A percentile compares a stretch with the other conserved stretches of the same genome.
Conservation (phyloP, 805 yeast species). For the Jamesozyma piceae region DNA sequence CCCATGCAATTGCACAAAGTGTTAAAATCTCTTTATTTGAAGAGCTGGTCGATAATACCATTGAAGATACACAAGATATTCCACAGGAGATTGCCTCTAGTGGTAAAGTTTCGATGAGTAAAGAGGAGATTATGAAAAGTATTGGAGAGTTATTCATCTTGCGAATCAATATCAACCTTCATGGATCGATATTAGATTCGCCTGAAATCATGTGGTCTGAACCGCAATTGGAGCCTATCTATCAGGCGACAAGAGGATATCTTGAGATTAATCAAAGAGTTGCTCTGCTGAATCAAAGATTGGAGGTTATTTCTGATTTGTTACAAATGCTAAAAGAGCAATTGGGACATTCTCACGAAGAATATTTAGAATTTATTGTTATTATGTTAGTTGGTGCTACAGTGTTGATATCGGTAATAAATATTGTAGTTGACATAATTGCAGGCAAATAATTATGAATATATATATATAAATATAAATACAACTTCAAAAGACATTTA, state of each 20-base stretch:
- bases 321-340: conserved; percentile 96
- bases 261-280: conserved; percentile 92
- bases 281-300: conserved; percentile 75
- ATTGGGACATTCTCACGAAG: conserved; percentile 89
- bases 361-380: conserved; percentile 82
- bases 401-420: conserved; percentile 77
- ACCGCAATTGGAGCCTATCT: conserved; percentile 94
- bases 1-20: conserved; percentile 93
- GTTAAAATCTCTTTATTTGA: conserved; percentile 93
- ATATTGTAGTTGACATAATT: conserved; percentile 55
- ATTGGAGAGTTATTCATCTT: conserved; percentile 92
- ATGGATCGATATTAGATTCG: conserved; percentile 84
- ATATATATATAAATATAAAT: not conserved
- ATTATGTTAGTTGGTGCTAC: conserved; percentile 87
- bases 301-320: conserved; percentile 88
- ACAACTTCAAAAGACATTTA: too few species aligned
- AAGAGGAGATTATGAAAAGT: conserved; percentile 92
- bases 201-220: conserved; percentile 99
- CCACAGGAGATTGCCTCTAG: conserved; percentile 92
- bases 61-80: conserved; percentile 93
- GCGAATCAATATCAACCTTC: conserved; percentile 70
- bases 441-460: conserved; percentile 26
- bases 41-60: conserved; percentile 91
- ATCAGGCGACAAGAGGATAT: conserved; percentile 94
- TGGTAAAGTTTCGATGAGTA: conserved; percentile 90